Evolutionary conservation across 306 rosid genomes (phyloP).

Genomic region (Medicago lupulina): DNA sequence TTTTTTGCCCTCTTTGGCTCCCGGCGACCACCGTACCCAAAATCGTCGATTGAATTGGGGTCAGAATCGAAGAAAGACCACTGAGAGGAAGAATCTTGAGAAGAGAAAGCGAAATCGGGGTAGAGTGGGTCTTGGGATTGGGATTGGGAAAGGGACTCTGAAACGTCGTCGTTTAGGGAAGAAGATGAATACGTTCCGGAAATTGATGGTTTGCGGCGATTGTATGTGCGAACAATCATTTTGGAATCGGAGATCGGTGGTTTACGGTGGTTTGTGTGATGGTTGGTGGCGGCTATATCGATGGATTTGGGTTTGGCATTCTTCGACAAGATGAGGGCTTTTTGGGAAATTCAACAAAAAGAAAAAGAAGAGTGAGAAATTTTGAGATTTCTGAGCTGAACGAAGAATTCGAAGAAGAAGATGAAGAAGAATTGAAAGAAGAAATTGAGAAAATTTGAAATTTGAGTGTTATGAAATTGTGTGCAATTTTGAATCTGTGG

Average conservation of each 20-base stretch:
- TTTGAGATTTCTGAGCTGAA: conserved; percentile 27
- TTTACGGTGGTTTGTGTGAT: neutral
- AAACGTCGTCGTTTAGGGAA: conserved; percentile 69
- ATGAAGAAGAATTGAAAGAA: conserved; percentile 1
- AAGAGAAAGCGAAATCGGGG: conserved; percentile 65
- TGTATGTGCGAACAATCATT: conserved; percentile 95
- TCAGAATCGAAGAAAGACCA: conserved; percentile 84
- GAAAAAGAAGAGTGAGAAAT: neutral
- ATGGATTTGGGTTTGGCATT: conserved; percentile 38
- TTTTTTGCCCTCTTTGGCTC: conserved; percentile 60
- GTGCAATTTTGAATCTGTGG: conserved; percentile 48
- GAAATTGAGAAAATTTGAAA: neutral
- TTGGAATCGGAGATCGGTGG: conserved; percentile 37
- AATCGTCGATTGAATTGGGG: conserved; percentile 57
- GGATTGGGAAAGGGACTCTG: conserved; percentile 60
- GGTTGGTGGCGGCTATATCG: conserved; percentile 35
- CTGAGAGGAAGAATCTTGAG: conserved; percentile 80
- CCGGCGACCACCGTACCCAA: conserved; percentile 44
- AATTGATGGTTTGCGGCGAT: conserved; percentile 77
- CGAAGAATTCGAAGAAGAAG: conserved; percentile 11
- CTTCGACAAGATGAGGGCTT: conserved; percentile 36
- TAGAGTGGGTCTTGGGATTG: conserved; percentile 61
- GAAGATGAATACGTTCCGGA: conserved; percentile 66
- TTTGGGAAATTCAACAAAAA: conserved; percentile 35
- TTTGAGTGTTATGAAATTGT: conserved; percentile 30